These are phyloP conservation scores for Scleromitrula shiraiana DNA, from an alignment of 2,329 filamentous ascomycete genomes.

Conservation along the genomic window DNA sequence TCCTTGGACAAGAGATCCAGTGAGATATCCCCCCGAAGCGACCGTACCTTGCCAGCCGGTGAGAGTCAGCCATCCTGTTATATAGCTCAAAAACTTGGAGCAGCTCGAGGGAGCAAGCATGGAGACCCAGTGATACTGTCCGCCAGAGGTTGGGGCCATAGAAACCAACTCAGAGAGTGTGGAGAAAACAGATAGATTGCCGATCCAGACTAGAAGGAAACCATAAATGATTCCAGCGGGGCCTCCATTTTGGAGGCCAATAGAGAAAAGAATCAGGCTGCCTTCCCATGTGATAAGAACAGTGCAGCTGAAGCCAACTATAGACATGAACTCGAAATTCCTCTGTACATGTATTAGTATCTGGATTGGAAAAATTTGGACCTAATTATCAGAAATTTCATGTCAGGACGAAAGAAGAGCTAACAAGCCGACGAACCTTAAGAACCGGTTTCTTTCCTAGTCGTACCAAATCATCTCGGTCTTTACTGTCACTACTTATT, in stretches of 20 bases:
- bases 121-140: slow-evolving; percentile 50
- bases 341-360: slow-evolving; percentile 18
- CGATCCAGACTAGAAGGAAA: slow-evolving; percentile 28
- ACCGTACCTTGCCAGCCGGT: slow-evolving; percentile 1
- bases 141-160: slow-evolving; percentile 45
- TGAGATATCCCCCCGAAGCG: slow-evolving; percentile 1
- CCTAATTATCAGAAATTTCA: too few relatives aligned
- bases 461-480: neutral
- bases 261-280: neutral
- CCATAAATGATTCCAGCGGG: slow-evolving; percentile 33
- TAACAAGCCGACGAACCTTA: neutral
- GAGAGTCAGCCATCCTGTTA: slow-evolving; percentile 21
- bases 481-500: neutral
- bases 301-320: slow-evolving; percentile 35
- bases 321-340: slow-evolving; percentile 34
- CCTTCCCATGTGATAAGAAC: slow-evolving; percentile 36
- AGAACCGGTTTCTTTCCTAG: slow-evolving; percentile 5
- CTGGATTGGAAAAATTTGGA: neutral
- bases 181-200: slow-evolving; percentile 16
- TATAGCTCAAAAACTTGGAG: slow-evolving; percentile 46
- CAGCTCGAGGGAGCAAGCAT: slow-evolving; percentile 39
- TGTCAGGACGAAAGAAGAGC: neutral
- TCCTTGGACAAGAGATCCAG: neutral
- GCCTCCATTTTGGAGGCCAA: slow-evolving; percentile 5
- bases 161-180: neutral